Conservation (phyloP, 1,139 yeast species). For the Saccharomyces pastorianus region DNA sequence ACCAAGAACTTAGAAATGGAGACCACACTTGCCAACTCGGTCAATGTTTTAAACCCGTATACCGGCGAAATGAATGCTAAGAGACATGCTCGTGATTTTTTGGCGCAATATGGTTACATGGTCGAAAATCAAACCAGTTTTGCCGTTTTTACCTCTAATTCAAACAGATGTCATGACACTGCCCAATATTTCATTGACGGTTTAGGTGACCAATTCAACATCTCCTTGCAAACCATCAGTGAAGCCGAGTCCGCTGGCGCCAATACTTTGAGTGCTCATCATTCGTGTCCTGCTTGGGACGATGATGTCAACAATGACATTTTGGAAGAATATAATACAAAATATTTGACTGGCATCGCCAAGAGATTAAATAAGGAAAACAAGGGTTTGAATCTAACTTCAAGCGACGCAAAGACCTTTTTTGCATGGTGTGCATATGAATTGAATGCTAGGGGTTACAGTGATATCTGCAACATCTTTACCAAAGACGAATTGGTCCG, state of each 20-base stretch:
- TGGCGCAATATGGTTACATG: constrained; percentile 12
- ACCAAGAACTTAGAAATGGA: constrained; percentile 23
- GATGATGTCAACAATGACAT: constrained; percentile 20
- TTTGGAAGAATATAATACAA: constrained; percentile 18
- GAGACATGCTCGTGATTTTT: constrained; percentile 17
- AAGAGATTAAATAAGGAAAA: constrained; percentile 35
- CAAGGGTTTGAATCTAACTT: constrained; percentile 38
- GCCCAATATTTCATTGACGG: constrained; percentile 12
- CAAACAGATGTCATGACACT: constrained; percentile 21
- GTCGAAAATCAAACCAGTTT: constrained; percentile 10
- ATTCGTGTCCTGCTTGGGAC: constrained; percentile 31
- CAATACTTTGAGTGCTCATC: constrained; percentile 35
- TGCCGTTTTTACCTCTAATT: constrained; percentile 17
- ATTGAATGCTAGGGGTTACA: constrained; percentile 44
- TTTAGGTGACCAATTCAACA: constrained; percentile 9
- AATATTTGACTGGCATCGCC: constrained; percentile 35
- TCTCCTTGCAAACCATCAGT: constrained; percentile 22
- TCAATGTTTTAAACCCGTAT: constrained; percentile 15
- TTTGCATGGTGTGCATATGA: constrained; percentile 53
- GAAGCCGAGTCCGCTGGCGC: constrained; percentile 36
- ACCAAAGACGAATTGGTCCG: constrained; percentile 46
- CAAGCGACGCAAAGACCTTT: constrained; percentile 36
- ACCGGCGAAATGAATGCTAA: constrained; percentile 18
- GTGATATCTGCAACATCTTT: constrained; percentile 49
- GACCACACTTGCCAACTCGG: constrained; percentile 12